Conservation (phyloP, 2,329 filamentous ascomycete species). For the Nigrograna mackinnonii region DNA sequence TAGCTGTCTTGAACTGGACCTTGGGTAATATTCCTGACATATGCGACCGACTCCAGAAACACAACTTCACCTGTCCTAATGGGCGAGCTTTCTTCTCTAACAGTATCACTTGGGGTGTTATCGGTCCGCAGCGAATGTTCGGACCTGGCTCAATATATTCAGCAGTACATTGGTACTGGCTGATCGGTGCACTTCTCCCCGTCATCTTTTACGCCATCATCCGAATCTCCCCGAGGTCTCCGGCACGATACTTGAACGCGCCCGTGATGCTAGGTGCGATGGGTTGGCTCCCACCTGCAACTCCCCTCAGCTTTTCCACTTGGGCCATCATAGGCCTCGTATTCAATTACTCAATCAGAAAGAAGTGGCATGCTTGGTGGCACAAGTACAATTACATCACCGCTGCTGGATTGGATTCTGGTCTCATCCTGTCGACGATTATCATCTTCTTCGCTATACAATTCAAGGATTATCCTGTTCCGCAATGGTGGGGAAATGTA, state of each 20-base stretch:
- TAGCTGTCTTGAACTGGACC: slow-evolving; percentile 64
- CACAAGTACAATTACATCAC: slow-evolving; percentile 77
- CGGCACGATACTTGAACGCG: slow-evolving; percentile 68
- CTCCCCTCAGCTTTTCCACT: slow-evolving; percentile 70
- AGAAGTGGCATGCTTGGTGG: slow-evolving; percentile 73
- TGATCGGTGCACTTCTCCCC: slow-evolving; percentile 66
- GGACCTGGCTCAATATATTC: slow-evolving; percentile 65
- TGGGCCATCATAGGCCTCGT: slow-evolving; percentile 70
- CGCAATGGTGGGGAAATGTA: slow-evolving; percentile 64
- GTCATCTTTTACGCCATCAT: slow-evolving; percentile 65
- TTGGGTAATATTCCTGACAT: slow-evolving; percentile 63
- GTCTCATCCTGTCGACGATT: slow-evolving; percentile 67
- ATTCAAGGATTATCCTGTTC: slow-evolving; percentile 59
- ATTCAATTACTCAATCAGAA: slow-evolving; percentile 71
- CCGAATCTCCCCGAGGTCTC: slow-evolving; percentile 62
- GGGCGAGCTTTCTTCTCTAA: slow-evolving; percentile 68
- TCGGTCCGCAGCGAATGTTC: slow-evolving; percentile 73
- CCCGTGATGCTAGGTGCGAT: slow-evolving; percentile 54
- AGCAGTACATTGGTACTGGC: slow-evolving; percentile 71
- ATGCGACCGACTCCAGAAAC: slow-evolving; percentile 62
- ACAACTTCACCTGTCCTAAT: slow-evolving; percentile 63
- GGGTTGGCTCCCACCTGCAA: slow-evolving; percentile 61
- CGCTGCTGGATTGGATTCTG: slow-evolving; percentile 71
- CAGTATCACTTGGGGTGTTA: slow-evolving; percentile 65
- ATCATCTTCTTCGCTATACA: slow-evolving; percentile 72